Evolutionary conservation across 2,329 filamentous ascomycete species (phyloP), one percentile per base, ranked within the genome.

Genomic region (Monascus ruber): DNA sequence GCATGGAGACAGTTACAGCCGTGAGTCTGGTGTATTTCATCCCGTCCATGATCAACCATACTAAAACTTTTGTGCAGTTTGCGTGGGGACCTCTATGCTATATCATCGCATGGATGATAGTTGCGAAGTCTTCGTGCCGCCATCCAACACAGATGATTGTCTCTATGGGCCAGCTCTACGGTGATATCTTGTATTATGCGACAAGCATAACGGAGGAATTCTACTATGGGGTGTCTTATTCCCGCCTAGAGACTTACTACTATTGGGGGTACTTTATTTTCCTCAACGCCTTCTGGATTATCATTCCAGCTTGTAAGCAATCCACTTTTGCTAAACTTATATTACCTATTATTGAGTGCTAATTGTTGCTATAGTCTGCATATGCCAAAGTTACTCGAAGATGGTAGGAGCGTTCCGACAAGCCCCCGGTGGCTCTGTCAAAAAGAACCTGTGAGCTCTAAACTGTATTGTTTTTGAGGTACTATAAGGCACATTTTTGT

Each of bases 201-300:
- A 77, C 73, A 1, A 68, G 68, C 46, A 54, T 71, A 45, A 72
- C 74, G 49, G 73, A 77, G 52, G 64, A 72, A 47, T 68, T 64
- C 43, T 60, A 70, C 38, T 58, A 68, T 40, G 62, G 66, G 24
- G 49, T 70, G 25, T 60, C 62, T 5, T 74, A 76, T 51, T 73
- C 66, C 41, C 56, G 73, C 38, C 73, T 73, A 1, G 73, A 77
- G 54, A 59, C 65, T n/a, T 68, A 66, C 38, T 75, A 76, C 54
- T 76, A 71, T 55, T 76, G 71, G 70, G 64, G 66, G 26, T 76
- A 76, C 55, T 77, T 72, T 54, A 64, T 76, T 34, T 57, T 72
- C 36, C 72, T 74, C 68, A 77, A 77, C 50, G 62, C 63, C 29
- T 71, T 76, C 51, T 77, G 73, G 73, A 73, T 76, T 37, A 60